A percentile compares a stretch with the other conserved stretches of the same genome.
phyloP scores from a whole-genome alignment of 2,329 filamentous ascomycete genomes.

The Ophiostoma triangulosporum region DNA sequence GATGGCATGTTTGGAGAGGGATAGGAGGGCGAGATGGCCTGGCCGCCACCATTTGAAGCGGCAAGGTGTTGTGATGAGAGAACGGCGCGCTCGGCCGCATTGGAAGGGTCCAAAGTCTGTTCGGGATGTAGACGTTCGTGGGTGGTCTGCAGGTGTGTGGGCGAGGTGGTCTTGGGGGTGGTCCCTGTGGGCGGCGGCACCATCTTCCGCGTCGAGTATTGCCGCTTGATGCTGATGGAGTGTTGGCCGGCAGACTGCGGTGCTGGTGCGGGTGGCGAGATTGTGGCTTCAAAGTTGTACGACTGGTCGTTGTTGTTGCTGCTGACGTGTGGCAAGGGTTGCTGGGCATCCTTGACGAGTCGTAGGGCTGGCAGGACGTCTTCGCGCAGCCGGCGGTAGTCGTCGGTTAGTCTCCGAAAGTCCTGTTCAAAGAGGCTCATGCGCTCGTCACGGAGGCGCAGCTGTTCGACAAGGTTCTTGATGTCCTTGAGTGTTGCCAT shows the following conservation, averaged over 20 bases:
- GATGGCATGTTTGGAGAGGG: slow-evolving; percentile 55
- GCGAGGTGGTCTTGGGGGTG: slow-evolving; percentile 63
- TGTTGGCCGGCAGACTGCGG: slow-evolving; percentile 31
- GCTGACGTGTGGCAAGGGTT: slow-evolving; percentile 57
- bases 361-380: slow-evolving; percentile 84
- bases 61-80: slow-evolving; percentile 56
- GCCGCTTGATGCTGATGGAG: slow-evolving; percentile 48
- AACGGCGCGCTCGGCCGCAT: slow-evolving; percentile 52
- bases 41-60: slow-evolving; percentile 52
- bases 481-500: slow-evolving; percentile 89
- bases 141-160: slow-evolving; percentile 55
- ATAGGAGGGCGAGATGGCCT: slow-evolving; percentile 39
- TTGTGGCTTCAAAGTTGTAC: slow-evolving; percentile 29
- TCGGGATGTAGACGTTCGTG: slow-evolving; percentile 53
- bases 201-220: slow-evolving; percentile 64
- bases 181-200: slow-evolving; percentile 42
- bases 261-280: slow-evolving; percentile 12
- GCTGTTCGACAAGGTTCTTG: slow-evolving; percentile 75
- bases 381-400: slow-evolving; percentile 78
- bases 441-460: slow-evolving; percentile 79
- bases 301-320: slow-evolving; percentile 22
- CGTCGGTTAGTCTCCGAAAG: slow-evolving; percentile 68
- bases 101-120: slow-evolving; percentile 53
- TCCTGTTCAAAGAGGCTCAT: slow-evolving; percentile 76
- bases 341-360: slow-evolving; percentile 80